Conservation (phyloP, 2,329 filamentous ascomycete species). For the Cryphonectria japonica region DNA sequence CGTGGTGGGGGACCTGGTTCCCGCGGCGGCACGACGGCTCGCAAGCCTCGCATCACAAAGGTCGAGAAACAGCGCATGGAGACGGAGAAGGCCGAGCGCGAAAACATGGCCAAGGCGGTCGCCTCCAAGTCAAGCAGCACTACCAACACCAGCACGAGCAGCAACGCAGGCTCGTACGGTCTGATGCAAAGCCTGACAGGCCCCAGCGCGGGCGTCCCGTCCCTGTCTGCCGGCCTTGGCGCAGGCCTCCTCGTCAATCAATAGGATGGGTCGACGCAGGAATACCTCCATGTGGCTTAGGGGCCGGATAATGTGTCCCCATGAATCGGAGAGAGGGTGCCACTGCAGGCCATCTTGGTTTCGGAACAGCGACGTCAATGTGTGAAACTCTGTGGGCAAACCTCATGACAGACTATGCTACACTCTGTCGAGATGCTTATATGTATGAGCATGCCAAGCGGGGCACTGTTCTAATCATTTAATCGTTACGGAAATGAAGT, state of each 20-base stretch:
- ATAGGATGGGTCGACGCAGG: slow-evolving; percentile 16
- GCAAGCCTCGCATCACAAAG: slow-evolving; percentile 86
- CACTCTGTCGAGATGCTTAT: not conserved
- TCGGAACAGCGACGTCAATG: not conserved
- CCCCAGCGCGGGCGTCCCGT: slow-evolving; percentile 17
- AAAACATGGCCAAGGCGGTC: slow-evolving; percentile 48
- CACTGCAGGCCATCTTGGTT: not conserved
- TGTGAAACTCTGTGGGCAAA: not conserved
- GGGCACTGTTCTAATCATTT: not conserved
- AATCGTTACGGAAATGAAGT: not conserved
- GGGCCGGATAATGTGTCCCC: not conserved
- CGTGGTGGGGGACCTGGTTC: slow-evolving; percentile 66
- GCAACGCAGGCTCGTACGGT: slow-evolving; percentile 20
- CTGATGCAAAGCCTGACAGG: slow-evolving; percentile 19
- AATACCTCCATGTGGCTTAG: slow-evolving; percentile 1
- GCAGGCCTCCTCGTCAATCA: slow-evolving; percentile 24
- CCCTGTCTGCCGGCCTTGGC: slow-evolving; percentile 22
- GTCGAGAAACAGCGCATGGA: slow-evolving; percentile 82
- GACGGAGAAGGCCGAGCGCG: slow-evolving; percentile 77
- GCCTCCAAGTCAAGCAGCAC: slow-evolving; percentile 42
- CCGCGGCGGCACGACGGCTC: slow-evolving; percentile 71
- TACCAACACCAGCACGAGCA: slow-evolving; percentile 39
- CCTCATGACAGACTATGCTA: not conserved
- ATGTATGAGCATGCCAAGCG: not conserved
- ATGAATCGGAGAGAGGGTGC: not conserved